These are phyloP conservation scores for Verticillium albo-atrum DNA, from an alignment of 2,329 filamentous ascomycete species.

Conservation along the genomic window DNA sequence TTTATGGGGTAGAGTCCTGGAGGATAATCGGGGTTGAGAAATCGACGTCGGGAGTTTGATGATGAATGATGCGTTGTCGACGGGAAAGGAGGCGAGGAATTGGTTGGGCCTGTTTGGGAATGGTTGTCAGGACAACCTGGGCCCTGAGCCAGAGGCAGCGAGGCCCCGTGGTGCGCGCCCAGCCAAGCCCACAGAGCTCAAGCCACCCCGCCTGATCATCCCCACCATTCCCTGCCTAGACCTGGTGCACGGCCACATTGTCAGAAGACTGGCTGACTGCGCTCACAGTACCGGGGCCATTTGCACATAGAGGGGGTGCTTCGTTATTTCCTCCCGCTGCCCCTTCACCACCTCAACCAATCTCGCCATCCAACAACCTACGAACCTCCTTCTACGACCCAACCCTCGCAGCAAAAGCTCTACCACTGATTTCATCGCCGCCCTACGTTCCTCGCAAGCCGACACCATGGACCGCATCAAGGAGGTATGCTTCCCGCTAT, in stretches of 20 bases:
- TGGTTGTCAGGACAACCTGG: neutral
- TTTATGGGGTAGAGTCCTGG: neutral
- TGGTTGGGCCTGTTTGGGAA: neutral
- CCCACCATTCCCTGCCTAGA: neutral
- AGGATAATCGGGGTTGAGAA: neutral
- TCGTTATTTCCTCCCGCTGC: constrained; percentile 18
- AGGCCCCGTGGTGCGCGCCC: neutral
- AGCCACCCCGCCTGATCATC: neutral
- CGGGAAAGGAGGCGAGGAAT: neutral
- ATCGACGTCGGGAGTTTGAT: neutral
- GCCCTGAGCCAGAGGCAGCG: neutral
- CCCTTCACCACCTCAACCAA: neutral
- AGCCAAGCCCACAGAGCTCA: neutral
- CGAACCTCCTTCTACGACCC: neutral
- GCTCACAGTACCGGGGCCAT: constrained; percentile 2
- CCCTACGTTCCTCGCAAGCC: neutral
- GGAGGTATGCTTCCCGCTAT: constrained; percentile 60
- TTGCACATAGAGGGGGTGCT: constrained; percentile 34
- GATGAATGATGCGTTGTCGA: neutral
- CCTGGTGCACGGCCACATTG: constrained; percentile 1
- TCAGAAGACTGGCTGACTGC: neutral
- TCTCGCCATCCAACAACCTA: neutral
- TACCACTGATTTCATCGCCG: neutral
- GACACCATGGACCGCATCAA: constrained; percentile 79
- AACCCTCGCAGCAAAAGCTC: neutral